Percentiles rank a stretch among this genome's conserved stretches.
Evolutionary conservation across 768 basidiomycete genomes (phyloP).

Genomic region (Xanthoconium stramineum): DNA sequence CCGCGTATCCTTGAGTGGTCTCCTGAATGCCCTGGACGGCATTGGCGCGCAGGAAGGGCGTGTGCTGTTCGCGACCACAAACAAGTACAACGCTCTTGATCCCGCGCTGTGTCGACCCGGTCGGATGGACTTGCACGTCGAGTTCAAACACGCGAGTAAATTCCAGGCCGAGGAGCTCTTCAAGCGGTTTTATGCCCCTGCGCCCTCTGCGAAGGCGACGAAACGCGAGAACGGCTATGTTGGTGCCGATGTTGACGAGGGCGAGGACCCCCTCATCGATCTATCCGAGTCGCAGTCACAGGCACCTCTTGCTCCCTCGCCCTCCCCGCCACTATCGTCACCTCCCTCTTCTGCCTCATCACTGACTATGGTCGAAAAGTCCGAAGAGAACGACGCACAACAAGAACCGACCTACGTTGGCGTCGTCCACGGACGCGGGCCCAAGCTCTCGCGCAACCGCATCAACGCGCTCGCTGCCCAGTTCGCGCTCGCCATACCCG

Average conservation of each 20-base stretch:
- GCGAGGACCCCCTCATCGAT: conserved; percentile 14
- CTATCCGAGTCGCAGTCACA: conserved; percentile 3
- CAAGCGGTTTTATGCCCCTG: conserved; percentile 61
- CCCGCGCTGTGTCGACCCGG: conserved; percentile 75
- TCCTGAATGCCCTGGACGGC: conserved; percentile 78
- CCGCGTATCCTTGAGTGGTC: conserved; percentile 65
- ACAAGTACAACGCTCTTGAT: conserved; percentile 67
- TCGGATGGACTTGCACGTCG: conserved; percentile 75
- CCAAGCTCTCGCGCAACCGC: conserved; percentile 38
- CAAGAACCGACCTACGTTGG: conserved; percentile 9
- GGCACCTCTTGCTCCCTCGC: background rate
- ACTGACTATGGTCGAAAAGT: conserved; percentile 16
- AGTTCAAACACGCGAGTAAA: conserved; percentile 71
- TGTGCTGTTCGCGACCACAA: conserved; percentile 75
- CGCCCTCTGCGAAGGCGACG: background rate
- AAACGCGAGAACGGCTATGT: background rate
- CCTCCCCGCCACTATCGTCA: background rate
- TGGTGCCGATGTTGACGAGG: background rate
- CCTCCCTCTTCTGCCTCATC: background rate
- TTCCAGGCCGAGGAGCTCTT: conserved; percentile 68
- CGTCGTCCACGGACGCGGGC: conserved; percentile 35
- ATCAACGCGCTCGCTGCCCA: conserved; percentile 46
- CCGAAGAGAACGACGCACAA: background rate
- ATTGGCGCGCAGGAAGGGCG: conserved; percentile 81
- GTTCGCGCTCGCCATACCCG: conserved; percentile 55